Evolutionary conservation across 345 rosid genomes (phyloP).

Genomic region (Citropsis articulata): DNA sequence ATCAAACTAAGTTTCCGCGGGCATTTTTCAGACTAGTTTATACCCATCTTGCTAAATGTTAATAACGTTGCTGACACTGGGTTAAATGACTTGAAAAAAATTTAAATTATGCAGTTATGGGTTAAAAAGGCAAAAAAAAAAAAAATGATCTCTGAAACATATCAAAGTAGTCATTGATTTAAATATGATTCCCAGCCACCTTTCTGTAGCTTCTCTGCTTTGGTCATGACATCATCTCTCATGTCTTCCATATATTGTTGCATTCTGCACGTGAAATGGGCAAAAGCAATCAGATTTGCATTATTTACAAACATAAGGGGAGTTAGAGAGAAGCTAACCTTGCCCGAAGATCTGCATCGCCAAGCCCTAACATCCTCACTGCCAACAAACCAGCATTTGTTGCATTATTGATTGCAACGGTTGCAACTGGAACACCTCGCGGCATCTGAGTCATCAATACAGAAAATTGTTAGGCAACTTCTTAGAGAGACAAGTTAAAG

Average conservation of each 20-base stretch:
- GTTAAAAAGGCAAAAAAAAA: not conserved
- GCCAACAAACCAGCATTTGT: conserved; percentile 87
- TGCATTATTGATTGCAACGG: conserved; percentile 86
- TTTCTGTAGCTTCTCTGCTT: conserved; percentile 64
- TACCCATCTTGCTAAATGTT: not conserved
- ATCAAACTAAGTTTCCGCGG: not conserved
- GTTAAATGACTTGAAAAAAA: no score
- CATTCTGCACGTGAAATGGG: conserved; percentile 44
- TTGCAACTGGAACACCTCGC: conserved; percentile 93
- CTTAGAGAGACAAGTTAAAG: not conserved
- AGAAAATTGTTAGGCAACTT: not conserved
- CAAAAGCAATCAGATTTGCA: not conserved
- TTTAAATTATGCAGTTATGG: not conserved
- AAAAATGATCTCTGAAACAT: no score
- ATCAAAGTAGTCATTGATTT: conserved; percentile 33
- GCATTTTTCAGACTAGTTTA: not conserved
- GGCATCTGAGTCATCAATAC: conserved; percentile 59
- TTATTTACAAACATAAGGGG: not conserved
- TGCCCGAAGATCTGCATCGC: conserved; percentile 62
- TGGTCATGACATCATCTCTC: conserved; percentile 61
- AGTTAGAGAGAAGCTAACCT: conserved; percentile 25
- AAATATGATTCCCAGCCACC: conserved; percentile 79
- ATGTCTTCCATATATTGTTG: conserved; percentile 85
- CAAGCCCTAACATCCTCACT: conserved; percentile 67
- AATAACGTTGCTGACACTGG: no score